These are phyloP conservation scores for Hymenoscyphus repandus DNA, from an alignment of 2,329 filamentous ascomycete genomes.

Conservation along the genomic window DNA sequence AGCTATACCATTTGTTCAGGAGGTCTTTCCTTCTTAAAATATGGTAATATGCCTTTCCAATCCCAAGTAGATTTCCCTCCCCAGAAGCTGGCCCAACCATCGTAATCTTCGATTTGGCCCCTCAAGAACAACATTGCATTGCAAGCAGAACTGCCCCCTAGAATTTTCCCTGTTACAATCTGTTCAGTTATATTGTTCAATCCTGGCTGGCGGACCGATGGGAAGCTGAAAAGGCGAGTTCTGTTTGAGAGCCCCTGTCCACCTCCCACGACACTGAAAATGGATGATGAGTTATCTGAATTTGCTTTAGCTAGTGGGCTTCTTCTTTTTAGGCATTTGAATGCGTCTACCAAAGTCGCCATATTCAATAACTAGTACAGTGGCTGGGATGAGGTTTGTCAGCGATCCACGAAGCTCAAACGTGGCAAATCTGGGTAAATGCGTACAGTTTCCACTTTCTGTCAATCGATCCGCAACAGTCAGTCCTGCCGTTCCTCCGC, in stretches of 20 bases:
- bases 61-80: not conserved
- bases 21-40: constrained; percentile 6
- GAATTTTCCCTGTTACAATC: not conserved
- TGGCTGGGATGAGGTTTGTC: not conserved
- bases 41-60: constrained; percentile 5
- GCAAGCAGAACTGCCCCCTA: not conserved
- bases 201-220: not conserved
- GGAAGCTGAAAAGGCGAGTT: not conserved
- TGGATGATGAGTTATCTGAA: not conserved
- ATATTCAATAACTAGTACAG: constrained; percentile 7
- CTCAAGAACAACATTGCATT: constrained; percentile 1
- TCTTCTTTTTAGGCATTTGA: not conserved
- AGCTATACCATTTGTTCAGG: no score
- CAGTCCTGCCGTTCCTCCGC: constrained; percentile 1
- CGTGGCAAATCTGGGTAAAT: not conserved
- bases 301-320: not conserved
- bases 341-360: not conserved
- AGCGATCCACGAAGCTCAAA: not conserved
- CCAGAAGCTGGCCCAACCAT: constrained; percentile 2
- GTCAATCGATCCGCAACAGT: constrained; percentile 2
- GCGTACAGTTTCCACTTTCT: constrained; percentile 1
- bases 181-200: not conserved
- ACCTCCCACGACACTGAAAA: not conserved
- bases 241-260: not conserved
- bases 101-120: constrained; percentile 4